Percentiles rank a stretch among this genome's conserved stretches.
Evolutionary conservation across 108 stramenopile species (phyloP).

Genomic region (Cyclotella kingstonii): DNA sequence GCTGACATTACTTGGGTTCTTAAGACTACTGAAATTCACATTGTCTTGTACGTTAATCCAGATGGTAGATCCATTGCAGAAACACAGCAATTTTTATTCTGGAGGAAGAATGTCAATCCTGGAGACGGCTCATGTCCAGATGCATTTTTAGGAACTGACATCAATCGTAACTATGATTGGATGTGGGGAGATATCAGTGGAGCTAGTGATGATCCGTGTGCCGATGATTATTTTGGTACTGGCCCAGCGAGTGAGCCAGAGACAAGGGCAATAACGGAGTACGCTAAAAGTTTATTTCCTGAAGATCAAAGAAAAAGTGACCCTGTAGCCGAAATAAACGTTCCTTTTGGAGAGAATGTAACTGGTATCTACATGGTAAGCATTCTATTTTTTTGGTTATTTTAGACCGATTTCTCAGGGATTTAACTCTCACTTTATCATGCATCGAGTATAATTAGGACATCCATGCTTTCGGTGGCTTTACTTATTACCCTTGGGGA

Average conservation of each 20-base stretch:
- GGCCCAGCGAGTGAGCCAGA: constrained; percentile 47
- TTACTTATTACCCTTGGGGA: constrained; percentile 42
- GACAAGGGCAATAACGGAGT: constrained; percentile 42
- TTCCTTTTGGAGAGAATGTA: constrained; percentile 29
- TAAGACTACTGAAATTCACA: constrained; percentile 46
- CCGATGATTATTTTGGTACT: constrained; percentile 33
- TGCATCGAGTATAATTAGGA: too few species aligned
- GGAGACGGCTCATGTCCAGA: constrained; percentile 5
- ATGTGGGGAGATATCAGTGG: constrained; percentile 47
- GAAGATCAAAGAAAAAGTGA: constrained; percentile 34
- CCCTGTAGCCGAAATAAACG: constrained; percentile 13
- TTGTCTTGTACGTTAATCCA: constrained; percentile 54
- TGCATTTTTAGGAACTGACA: constrained; percentile 43
- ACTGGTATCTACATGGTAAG: constrained; percentile 48
- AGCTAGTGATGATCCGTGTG: constrained; percentile 31
- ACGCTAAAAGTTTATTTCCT: constrained; percentile 45
- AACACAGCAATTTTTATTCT: constrained; percentile 11
- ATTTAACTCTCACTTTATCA: too few species aligned
- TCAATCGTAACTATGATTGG: constrained; percentile 62
- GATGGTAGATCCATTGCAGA: constrained; percentile 57
- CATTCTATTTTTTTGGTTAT: too few species aligned
- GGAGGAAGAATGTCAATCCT: constrained; percentile 53
- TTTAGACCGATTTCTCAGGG: too few species aligned
- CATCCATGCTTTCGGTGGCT: constrained; percentile 48
- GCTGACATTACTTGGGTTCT: constrained; percentile 47